Evolutionary conservation across 306 rosid genomes (phyloP).

Genomic region (Rosa persica): DNA sequence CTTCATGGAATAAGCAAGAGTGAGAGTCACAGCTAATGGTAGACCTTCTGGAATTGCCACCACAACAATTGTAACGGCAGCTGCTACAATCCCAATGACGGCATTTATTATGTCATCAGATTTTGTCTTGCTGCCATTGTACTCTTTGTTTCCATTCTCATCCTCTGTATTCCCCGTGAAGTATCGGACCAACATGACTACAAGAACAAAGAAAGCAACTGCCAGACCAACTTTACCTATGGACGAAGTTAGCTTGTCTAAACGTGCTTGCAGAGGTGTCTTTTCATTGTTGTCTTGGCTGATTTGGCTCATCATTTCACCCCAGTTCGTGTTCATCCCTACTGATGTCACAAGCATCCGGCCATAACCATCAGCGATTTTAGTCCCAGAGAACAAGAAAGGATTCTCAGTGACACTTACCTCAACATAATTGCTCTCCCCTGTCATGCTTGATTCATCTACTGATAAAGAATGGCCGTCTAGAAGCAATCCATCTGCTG

Average conservation of each 20-base stretch:
- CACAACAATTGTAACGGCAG: conserved; percentile 46
- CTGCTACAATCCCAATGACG: conserved; percentile 33
- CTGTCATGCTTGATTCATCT: conserved; percentile 57
- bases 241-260: conserved; percentile 38
- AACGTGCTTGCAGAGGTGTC: conserved; percentile 40
- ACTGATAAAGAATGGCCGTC: conserved; percentile 39
- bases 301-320: conserved; percentile 46
- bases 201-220: conserved; percentile 41
- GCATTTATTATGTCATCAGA: conserved; percentile 33
- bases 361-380: conserved; percentile 44
- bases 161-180: conserved; percentile 42
- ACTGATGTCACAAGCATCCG: conserved; percentile 46
- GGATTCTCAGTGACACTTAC: conserved; percentile 24
- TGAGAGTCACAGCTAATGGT: conserved; percentile 45
- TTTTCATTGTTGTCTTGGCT: conserved; percentile 21
- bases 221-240: conserved; percentile 45
- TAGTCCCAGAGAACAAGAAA: conserved; percentile 43
- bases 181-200: conserved; percentile 38
- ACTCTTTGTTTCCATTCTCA: conserved; percentile 36
- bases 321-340: conserved; percentile 48
- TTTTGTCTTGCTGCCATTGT: conserved; percentile 28
- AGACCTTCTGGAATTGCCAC: conserved; percentile 56
- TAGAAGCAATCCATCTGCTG: conserved; percentile 48
- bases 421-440: conserved; percentile 42
- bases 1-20: conserved; percentile 11